Evolutionary conservation across 2,329 filamentous ascomycete genomes (phyloP).

Genomic region (Venturia carpophila): DNA sequence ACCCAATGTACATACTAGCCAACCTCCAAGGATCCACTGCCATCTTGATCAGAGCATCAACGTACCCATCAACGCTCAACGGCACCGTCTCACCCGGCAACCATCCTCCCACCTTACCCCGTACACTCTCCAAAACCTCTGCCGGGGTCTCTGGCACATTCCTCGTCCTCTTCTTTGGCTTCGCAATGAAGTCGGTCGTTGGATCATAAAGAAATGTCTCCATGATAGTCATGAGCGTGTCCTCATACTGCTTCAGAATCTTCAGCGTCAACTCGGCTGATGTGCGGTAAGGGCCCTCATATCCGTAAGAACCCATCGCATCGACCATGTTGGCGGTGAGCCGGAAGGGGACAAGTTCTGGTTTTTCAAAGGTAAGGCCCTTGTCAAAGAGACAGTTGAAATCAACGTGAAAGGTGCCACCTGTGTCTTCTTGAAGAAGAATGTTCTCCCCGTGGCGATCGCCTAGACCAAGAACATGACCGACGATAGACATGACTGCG

Average conservation of each 20-base stretch:
- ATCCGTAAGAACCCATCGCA: slow-evolving; percentile 90
- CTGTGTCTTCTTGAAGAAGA: slow-evolving; percentile 84
- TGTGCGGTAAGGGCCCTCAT: slow-evolving; percentile 83
- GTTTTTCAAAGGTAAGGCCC: slow-evolving; percentile 87
- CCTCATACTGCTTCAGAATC: slow-evolving; percentile 81
- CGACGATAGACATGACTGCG: slow-evolving; percentile 99
- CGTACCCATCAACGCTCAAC: slow-evolving; percentile 89
- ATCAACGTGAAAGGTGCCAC: slow-evolving; percentile 93
- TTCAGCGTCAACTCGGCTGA: slow-evolving; percentile 82
- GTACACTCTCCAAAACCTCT: slow-evolving; percentile 83
- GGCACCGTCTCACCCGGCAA: slow-evolving; percentile 84
- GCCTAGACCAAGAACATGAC: slow-evolving; percentile 84
- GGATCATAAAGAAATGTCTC: slow-evolving; percentile 97
- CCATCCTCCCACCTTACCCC: slow-evolving; percentile 76
- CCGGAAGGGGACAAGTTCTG: slow-evolving; percentile 90
- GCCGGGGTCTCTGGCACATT: slow-evolving; percentile 59
- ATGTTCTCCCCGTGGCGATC: slow-evolving; percentile 98
- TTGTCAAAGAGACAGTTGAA: slow-evolving; percentile 99
- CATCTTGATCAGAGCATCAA: slow-evolving; percentile 87
- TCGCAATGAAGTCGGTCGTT: slow-evolving; percentile 79
- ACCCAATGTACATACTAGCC: slow-evolving; percentile 94
- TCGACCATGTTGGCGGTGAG: slow-evolving; percentile 98
- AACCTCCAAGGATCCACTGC: slow-evolving; percentile 74
- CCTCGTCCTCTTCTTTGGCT: slow-evolving; percentile 39
- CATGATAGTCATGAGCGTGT: slow-evolving; percentile 93